phyloP scores from a whole-genome alignment of 129 eudicot species.

The Dittrichia graveolens region DNA sequence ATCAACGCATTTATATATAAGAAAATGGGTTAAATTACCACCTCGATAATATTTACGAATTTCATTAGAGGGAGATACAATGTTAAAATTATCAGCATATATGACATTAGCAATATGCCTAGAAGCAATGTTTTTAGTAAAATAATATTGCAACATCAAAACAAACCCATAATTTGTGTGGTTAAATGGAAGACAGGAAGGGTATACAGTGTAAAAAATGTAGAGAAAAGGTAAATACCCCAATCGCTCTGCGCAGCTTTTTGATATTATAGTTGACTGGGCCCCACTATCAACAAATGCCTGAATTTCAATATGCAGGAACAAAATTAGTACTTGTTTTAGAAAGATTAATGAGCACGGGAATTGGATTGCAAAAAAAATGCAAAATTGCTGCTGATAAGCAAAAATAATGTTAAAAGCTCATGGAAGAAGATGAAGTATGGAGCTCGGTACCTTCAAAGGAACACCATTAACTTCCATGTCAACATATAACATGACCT shows the following conservation, averaged over 20 bases:
- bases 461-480: slow-evolving; percentile 99
- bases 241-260: slow-evolving; percentile 93
- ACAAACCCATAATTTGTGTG: background rate
- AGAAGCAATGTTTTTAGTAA: background rate
- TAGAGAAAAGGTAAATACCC: slow-evolving; percentile 55
- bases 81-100: background rate
- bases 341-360: slow-evolving; percentile 4
- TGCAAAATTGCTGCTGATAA: too few species aligned
- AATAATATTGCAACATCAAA: background rate
- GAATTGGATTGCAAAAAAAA: background rate
- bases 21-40: too few species aligned
- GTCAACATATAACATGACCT: slow-evolving; percentile 97
- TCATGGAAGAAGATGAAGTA: slow-evolving; percentile 19
- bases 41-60: background rate
- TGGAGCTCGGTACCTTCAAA: slow-evolving; percentile 58
- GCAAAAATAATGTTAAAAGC: too few species aligned
- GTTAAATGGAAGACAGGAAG: background rate
- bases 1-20: too few species aligned
- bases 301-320: slow-evolving; percentile 34
- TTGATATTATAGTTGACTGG: slow-evolving; percentile 96
- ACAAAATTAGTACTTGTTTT: slow-evolving; percentile 3
- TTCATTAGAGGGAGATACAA: background rate
- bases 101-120: background rate
- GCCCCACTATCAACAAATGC: slow-evolving; percentile 99
- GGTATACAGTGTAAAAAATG: background rate